Evolutionary conservation across 2,329 filamentous ascomycete species (phyloP), one percentile per base, ranked within the genome.

Genomic region (Alternaria postmessia): DNA sequence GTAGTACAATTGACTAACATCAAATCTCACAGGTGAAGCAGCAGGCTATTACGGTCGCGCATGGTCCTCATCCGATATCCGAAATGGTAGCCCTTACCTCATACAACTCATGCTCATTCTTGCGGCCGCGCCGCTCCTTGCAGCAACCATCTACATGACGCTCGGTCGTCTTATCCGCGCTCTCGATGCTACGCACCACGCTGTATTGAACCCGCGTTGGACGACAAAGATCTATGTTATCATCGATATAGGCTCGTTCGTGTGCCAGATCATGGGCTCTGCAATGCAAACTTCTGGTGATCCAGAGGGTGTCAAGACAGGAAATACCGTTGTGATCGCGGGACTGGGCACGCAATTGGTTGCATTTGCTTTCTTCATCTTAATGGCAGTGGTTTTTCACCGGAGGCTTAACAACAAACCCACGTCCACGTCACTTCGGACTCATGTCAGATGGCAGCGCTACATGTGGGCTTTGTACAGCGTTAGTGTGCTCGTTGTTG

Each of bases 121-220:
- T 1, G 73, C 83, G 36, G 81, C 78, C 1, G 82, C 82, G 8
- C 79, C 81, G 1, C 76, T 84, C n/a, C 81, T 82, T 68, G 81
- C 82, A n/a, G 82, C 82, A 9, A 77, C 79, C 0, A 79, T 84
- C 42, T 84, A 84, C 71, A 84, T 84, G 82, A 70, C 76, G 12
- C 75, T 84, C 1, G 81, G 80, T 5, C 80, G 82, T 3, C 70
- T 84, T 49, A 79, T 83, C 38, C 70, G 74, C 20, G 65, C 73
- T 39, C 69, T 81, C 12, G 66, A 78, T 9, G 82, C 71, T 18
- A 79, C 80, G 38, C 53, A 74, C 11, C 71, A 74, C 56, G 75
- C 79, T 2, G 61, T 82, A 24, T 76, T 84, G 42, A 69, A 72
- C 0, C 63, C 74, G 3, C 74, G 66, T 0, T 80, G 79, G 63